Evolutionary conservation across 352 stramenopile genomes (phyloP).

Genomic region (Globisporangium nagaii): DNA sequence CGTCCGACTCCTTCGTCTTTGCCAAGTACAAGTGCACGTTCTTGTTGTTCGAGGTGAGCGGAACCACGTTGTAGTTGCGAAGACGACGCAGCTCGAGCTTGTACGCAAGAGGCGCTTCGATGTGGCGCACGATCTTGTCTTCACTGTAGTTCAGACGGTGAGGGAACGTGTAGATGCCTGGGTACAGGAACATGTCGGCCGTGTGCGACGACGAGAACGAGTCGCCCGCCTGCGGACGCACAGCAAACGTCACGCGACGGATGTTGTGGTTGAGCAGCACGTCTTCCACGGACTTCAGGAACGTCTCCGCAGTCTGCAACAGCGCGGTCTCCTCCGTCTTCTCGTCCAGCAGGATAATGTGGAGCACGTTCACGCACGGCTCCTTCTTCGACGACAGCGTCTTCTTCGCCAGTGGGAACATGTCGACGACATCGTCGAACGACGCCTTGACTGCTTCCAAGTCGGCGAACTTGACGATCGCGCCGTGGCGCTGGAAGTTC

Average conservation of each 20-base stretch:
- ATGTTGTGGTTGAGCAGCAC: constrained; percentile 72
- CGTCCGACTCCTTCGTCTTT: constrained; percentile 84
- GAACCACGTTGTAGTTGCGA: constrained; percentile 96
- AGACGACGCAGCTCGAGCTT: constrained; percentile 98
- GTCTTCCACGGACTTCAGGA: constrained; percentile 58
- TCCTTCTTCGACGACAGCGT: constrained; percentile 61
- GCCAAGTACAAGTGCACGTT: constrained; percentile 99
- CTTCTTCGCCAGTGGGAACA: constrained; percentile 71
- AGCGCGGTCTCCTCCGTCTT: constrained; percentile 48
- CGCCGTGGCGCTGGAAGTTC: constrained; percentile 62
- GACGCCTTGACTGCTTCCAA: constrained; percentile 73
- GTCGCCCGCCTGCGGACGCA: constrained; percentile 50
- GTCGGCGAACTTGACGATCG: constrained; percentile 86
- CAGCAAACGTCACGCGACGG: constrained; percentile 85
- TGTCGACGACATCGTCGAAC: constrained; percentile 57
- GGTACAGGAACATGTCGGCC: constrained; percentile 73
- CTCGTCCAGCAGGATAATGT: constrained; percentile 76
- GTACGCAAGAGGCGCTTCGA: constrained; percentile 97
- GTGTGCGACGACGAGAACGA: constrained; percentile 24
- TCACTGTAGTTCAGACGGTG: constrained; percentile 91
- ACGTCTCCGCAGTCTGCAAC: constrained; percentile 47
- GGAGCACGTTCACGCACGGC: constrained; percentile 77
- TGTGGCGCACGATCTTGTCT: constrained; percentile 97
- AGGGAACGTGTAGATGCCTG: constrained; percentile 89
- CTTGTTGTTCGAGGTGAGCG: constrained; percentile 92